phyloP scores from a whole-genome alignment of 345 rosid genomes.

The Linum lewisii region DNA sequence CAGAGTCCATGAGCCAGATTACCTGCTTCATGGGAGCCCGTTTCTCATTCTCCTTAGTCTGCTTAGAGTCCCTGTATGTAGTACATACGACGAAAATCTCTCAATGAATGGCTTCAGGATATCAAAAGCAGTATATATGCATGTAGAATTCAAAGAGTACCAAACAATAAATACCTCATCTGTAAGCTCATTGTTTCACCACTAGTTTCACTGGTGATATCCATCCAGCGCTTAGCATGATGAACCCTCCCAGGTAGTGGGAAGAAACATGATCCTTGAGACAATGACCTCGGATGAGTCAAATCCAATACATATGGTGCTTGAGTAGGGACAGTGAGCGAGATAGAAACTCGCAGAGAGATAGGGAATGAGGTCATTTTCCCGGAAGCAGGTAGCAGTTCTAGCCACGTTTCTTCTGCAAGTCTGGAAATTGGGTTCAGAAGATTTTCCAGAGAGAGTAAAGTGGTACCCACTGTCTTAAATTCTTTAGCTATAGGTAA shows the following conservation, averaged over 20 bases:
- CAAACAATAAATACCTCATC: constrained; percentile 53
- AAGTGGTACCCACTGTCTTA: constrained; percentile 48
- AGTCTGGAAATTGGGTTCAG: constrained; percentile 58
- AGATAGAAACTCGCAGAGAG: constrained; percentile 51
- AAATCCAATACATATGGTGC: constrained; percentile 45
- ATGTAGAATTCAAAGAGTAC: not conserved
- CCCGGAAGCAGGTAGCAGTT: constrained; percentile 39
- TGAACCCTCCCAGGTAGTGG: constrained; percentile 40
- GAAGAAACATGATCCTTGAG: constrained; percentile 51
- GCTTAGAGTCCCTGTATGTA: constrained; percentile 41
- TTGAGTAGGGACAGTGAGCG: constrained; percentile 52
- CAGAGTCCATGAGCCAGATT: constrained; percentile 36
- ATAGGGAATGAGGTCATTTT: constrained; percentile 32
- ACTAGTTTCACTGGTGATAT: constrained; percentile 40
- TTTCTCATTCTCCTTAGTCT: constrained; percentile 18
- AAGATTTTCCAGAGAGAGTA: constrained; percentile 49
- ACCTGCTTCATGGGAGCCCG: constrained; percentile 46
- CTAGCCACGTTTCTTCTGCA: constrained; percentile 68
- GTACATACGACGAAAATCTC: constrained; percentile 9
- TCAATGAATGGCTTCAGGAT: constrained; percentile 9
- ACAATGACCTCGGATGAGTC: constrained; percentile 34
- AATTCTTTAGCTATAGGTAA: constrained; percentile 25
- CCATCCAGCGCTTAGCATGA: constrained; percentile 34
- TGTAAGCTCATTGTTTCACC: constrained; percentile 64
- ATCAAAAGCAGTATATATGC: constrained; percentile 3